These are phyloP conservation scores for Collybia nuda DNA, from an alignment of 768 basidiomycete genomes.

Conservation along the genomic window DNA sequence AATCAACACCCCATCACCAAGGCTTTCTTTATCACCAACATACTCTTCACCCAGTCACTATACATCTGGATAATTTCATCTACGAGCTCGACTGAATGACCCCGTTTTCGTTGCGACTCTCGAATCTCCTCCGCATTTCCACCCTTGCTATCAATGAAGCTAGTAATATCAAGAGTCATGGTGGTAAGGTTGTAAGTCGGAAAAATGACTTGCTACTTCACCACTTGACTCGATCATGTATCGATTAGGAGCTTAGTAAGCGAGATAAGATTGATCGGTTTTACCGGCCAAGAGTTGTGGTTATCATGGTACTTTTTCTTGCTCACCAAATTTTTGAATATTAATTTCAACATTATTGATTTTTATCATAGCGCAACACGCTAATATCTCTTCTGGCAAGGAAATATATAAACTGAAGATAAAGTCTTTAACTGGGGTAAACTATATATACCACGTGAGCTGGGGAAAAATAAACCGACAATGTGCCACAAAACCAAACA, in stretches of 20 bases:
- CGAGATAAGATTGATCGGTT: constrained; percentile 11
- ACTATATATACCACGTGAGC: not conserved
- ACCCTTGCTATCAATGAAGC: constrained; percentile 85
- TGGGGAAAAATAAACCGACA: constrained; percentile 4
- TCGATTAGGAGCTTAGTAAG: constrained; percentile 7
- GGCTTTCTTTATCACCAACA: constrained; percentile 27
- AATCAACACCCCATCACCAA: constrained; percentile 4
- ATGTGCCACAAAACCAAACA: constrained; percentile 15
- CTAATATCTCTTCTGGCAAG: no score
- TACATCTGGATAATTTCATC: constrained; percentile 95
- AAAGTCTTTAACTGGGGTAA: not conserved
- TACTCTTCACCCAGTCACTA: constrained; percentile 91
- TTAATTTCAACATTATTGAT: not conserved
- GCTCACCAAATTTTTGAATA: no score
- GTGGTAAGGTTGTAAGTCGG: constrained; percentile 9
- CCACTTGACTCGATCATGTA: constrained; percentile 12
- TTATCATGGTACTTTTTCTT: no score
- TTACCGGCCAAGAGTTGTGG: no score
- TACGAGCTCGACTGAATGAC: constrained; percentile 86
- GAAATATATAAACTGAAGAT: not conserved
- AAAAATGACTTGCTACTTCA: not conserved
- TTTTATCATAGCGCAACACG: no score
- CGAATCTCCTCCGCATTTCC: constrained; percentile 89
- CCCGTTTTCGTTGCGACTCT: constrained; percentile 91
- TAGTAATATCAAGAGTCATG: constrained; percentile 83